Evolutionary conservation across 768 basidiomycete genomes (phyloP).

Genomic region (Lyophyllum semitale): DNA sequence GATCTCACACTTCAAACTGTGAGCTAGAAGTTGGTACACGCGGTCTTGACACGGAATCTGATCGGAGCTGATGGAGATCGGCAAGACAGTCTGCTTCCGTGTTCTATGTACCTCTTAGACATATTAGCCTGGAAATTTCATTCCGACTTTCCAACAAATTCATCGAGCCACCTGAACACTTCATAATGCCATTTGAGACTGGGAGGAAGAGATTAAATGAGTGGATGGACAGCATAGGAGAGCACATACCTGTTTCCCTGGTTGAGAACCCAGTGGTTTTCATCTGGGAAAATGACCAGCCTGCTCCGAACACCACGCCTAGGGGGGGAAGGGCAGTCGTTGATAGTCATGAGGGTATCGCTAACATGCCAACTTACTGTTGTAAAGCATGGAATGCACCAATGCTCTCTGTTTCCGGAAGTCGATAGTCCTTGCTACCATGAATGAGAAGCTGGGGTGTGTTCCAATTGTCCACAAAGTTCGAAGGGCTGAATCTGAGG

Average conservation of each 20-base stretch:
- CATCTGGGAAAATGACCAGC: slow-evolving; percentile 83
- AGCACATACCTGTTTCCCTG: slow-evolving; percentile 67
- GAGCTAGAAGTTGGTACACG: too few species aligned
- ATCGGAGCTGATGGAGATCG: too few species aligned
- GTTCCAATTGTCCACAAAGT: slow-evolving; percentile 82
- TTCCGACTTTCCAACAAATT: slow-evolving; percentile 51
- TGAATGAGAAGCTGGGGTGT: slow-evolving; percentile 87
- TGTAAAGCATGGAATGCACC: slow-evolving; percentile 84
- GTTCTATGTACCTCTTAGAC: too few species aligned
- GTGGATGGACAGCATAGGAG: background rate
- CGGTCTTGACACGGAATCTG: too few species aligned
- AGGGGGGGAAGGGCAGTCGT: background rate
- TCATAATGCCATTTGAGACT: slow-evolving; percentile 96
- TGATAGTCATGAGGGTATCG: background rate
- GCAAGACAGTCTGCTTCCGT: too few species aligned
- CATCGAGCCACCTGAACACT: slow-evolving; percentile 87
- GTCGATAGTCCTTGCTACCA: slow-evolving; percentile 84
- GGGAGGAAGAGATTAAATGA: background rate
- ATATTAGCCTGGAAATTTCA: background rate
- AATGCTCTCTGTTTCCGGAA: slow-evolving; percentile 85
- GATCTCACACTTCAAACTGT: too few species aligned
- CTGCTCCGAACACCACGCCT: slow-evolving; percentile 76
- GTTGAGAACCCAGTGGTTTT: slow-evolving; percentile 91
- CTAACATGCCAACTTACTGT: slow-evolving; percentile 53
- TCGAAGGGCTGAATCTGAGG: slow-evolving; percentile 71